A percentile compares a stretch with the other conserved stretches of the same genome.
Evolutionary conservation across 148 eudicot species (phyloP).

Genomic region (Persicaria tinctoria): DNA sequence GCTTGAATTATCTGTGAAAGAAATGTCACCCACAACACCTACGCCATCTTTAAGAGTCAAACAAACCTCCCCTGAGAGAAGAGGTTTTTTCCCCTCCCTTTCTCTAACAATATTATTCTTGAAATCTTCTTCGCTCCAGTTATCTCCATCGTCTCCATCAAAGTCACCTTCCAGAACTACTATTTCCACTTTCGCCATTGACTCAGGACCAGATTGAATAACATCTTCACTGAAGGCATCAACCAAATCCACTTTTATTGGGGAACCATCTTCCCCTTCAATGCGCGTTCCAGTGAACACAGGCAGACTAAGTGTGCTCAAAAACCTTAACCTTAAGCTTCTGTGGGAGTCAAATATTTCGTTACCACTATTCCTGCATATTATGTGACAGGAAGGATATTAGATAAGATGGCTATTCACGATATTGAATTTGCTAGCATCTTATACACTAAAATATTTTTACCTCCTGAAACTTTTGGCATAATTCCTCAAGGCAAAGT

Average conservation of each 20-base stretch:
- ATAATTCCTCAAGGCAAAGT: slow-evolving; percentile 62
- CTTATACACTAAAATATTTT: slow-evolving; percentile 11
- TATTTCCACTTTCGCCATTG: slow-evolving; percentile 60
- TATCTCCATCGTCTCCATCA: slow-evolving; percentile 51
- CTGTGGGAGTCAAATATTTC: slow-evolving; percentile 45
- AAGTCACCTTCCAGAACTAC: slow-evolving; percentile 82
- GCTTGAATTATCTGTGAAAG: slow-evolving; percentile 71
- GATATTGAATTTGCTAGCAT: slow-evolving; percentile 1
- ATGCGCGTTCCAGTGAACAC: slow-evolving; percentile 91
- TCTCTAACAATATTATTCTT: slow-evolving; percentile 60
- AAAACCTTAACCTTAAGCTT: slow-evolving; percentile 57
- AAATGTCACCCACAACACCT: slow-evolving; percentile 53
- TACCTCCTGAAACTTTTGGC: slow-evolving; percentile 50
- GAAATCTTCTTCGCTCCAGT: slow-evolving; percentile 65
- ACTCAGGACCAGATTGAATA: slow-evolving; percentile 41
- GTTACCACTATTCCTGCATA: slow-evolving; percentile 47
- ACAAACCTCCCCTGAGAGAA: slow-evolving; percentile 48
- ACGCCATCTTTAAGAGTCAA: slow-evolving; percentile 49
- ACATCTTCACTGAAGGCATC: slow-evolving; percentile 43
- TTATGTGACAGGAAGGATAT: neutral
- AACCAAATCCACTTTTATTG: slow-evolving; percentile 54
- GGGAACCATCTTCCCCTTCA: slow-evolving; percentile 69
- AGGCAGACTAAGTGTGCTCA: slow-evolving; percentile 58
- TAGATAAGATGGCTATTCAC: neutral
- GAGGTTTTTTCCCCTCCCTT: slow-evolving; percentile 69